These are phyloP conservation scores for Purpureocillium lavendulum DNA, from an alignment of 2,329 filamentous ascomycete species.

Conservation along the genomic window DNA sequence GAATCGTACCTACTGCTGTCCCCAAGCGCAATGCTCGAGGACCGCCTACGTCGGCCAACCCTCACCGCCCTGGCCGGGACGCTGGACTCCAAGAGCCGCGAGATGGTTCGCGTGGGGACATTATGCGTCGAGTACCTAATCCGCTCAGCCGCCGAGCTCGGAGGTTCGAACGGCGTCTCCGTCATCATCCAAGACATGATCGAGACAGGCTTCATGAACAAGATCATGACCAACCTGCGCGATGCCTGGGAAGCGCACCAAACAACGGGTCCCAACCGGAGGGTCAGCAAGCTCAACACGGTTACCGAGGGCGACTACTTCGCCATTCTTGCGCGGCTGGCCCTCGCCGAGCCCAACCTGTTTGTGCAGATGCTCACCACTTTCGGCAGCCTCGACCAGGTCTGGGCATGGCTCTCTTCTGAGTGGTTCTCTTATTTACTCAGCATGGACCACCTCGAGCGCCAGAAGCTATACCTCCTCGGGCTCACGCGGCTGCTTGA, in stretches of 20 bases:
- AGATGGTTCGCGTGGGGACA: conserved; percentile 49
- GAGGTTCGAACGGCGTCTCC: conserved; percentile 51
- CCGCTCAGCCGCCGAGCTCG: conserved; percentile 52
- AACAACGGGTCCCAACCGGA: conserved; percentile 71
- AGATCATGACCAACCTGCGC: conserved; percentile 57
- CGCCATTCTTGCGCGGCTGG: conserved; percentile 69
- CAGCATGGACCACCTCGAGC: conserved; percentile 54
- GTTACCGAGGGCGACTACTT: conserved; percentile 82
- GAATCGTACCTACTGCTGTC: conserved; percentile 66
- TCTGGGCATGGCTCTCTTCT: conserved; percentile 50
- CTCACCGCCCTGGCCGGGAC: conserved; percentile 39
- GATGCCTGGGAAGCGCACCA: conserved; percentile 67
- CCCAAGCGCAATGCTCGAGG: conserved; percentile 55
- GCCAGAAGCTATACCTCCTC: conserved; percentile 65
- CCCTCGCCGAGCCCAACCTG: conserved; percentile 60
- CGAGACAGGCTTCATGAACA: conserved; percentile 51
- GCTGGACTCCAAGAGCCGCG: conserved; percentile 45
- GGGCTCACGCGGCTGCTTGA: conserved; percentile 66
- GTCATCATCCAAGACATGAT: conserved; percentile 60
- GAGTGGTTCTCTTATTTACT: conserved; percentile 65
- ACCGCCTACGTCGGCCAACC: conserved; percentile 42
- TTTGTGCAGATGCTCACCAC: conserved; percentile 52
- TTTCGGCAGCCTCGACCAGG: conserved; percentile 36
- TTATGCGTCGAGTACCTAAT: conserved; percentile 59
- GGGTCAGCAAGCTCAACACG: conserved; percentile 59